phyloP scores from a whole-genome alignment of 1,139 yeast species.

The Saccharomyces hybrid region DNA sequence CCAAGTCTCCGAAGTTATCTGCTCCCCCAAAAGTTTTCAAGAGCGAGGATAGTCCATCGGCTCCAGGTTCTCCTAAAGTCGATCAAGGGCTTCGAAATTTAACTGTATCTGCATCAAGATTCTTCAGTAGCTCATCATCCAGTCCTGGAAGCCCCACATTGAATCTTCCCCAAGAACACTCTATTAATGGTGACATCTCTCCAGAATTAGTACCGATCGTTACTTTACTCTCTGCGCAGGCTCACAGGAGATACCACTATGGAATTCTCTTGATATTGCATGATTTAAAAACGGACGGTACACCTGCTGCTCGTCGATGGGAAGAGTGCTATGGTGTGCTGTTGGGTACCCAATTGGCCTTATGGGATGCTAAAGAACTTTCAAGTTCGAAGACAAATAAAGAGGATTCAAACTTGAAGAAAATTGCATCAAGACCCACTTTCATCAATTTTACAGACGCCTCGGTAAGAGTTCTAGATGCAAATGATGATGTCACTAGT shows the following conservation, averaged over 20 bases:
- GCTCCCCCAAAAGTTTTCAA: conserved; percentile 13
- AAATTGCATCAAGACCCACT: conserved; percentile 62
- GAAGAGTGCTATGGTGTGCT: conserved; percentile 84
- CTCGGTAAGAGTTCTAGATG: conserved; percentile 65
- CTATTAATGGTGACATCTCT: conserved; percentile 28
- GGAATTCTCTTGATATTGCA: conserved; percentile 66
- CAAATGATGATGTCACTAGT: conserved; percentile 64
- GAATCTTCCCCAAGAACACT: conserved; percentile 4
- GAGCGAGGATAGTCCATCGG: neutral
- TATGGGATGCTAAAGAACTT: conserved; percentile 80
- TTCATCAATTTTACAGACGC: conserved; percentile 89
- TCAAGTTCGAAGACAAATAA: conserved; percentile 38
- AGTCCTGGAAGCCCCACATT: neutral
- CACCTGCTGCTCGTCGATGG: conserved; percentile 78
- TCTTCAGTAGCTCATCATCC: neutral
- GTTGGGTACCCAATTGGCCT: conserved; percentile 85
- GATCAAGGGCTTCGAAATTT: neutral
- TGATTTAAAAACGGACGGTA: conserved; percentile 75
- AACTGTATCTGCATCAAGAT: neutral
- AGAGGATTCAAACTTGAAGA: conserved; percentile 44
- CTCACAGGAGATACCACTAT: conserved; percentile 64
- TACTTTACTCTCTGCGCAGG: conserved; percentile 61
- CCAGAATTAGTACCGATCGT: conserved; percentile 74
- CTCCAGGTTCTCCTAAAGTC: neutral
- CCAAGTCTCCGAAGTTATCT: conserved; percentile 12